These are phyloP conservation scores for Citrus trifoliata DNA, from an alignment of 345 rosid species.

Conservation along the genomic window DNA sequence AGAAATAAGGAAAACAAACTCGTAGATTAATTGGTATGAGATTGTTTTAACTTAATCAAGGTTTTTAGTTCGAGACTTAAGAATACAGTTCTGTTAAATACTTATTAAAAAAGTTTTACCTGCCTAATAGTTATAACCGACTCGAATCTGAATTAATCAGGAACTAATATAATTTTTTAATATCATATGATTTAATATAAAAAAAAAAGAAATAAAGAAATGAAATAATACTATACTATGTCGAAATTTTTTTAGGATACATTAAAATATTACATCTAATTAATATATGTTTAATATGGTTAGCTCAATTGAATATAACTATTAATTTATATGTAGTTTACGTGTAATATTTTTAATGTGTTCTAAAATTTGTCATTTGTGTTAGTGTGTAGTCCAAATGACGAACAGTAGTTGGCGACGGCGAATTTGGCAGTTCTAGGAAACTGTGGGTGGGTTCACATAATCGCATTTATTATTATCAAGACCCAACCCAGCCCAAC, in stretches of 20 bases:
- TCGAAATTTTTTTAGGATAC: no score
- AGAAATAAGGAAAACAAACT: no score
- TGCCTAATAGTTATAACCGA: accelerated
- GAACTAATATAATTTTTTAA: accelerated
- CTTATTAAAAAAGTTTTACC: accelerated
- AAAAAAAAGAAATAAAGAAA: no score
- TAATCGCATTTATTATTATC: background rate
- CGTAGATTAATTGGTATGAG: accelerated
- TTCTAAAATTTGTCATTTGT: no score
- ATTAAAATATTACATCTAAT: no score
- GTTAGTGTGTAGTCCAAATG: background rate
- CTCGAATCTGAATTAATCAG: no score
- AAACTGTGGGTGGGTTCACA: background rate
- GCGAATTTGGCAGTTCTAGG: background rate
- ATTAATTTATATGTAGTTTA: no score
- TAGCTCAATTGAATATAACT: no score
- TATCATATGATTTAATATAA: accelerated
- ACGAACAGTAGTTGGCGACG: background rate
- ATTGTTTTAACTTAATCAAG: accelerated
- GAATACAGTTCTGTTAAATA: no score
- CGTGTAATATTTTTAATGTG: accelerated
- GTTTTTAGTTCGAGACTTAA: accelerated
- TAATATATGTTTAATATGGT: no score
- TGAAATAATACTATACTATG: no score
- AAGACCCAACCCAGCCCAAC: background rate